Evolutionary conservation across 129 eudicot genomes (phyloP).

Genomic region (Helichrysum umbraculigerum): DNA sequence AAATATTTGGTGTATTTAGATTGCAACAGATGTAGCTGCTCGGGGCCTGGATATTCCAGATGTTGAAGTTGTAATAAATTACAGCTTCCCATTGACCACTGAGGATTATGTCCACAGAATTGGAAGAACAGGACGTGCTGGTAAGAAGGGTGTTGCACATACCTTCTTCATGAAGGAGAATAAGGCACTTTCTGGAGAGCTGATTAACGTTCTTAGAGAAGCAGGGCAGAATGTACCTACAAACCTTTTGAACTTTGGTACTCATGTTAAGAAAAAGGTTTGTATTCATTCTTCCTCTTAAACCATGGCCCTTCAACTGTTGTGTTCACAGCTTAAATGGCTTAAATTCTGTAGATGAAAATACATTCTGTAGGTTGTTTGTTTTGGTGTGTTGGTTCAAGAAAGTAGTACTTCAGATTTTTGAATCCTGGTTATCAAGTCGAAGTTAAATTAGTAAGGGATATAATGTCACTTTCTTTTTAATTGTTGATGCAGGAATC

Average conservation of each 20-base stretch:
- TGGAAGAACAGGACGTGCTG: conserved; percentile 97
- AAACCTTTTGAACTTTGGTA: conserved; percentile 80
- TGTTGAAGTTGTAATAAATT: conserved; percentile 93
- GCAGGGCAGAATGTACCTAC: conserved; percentile 91
- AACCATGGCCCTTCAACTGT: not conserved
- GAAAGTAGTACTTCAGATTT: no score
- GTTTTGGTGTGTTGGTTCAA: not conserved
- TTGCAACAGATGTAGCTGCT: conserved; percentile 99
- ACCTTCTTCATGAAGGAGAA: conserved; percentile 90
- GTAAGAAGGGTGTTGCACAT: conserved; percentile 97
- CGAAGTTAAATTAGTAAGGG: not conserved
- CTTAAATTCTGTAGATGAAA: not conserved
- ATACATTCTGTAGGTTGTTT: no score
- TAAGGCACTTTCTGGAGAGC: conserved; percentile 97
- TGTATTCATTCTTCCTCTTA: not conserved
- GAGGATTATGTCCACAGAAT: conserved; percentile 98
- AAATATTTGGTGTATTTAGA: conserved; percentile 41
- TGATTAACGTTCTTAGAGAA: conserved; percentile 94
- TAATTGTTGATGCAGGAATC: conserved; percentile 61
- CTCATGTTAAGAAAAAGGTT: conserved; percentile 99
- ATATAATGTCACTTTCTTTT: not conserved
- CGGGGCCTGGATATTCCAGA: conserved; percentile 97
- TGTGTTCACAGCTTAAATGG: not conserved
- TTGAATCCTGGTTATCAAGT: no score
- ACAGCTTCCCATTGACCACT: conserved; percentile 94